A percentile compares a stretch with the other conserved stretches of the same genome.
Evolutionary conservation across 805 yeast genomes (phyloP).

Genomic region (Pichia kluyveri): DNA sequence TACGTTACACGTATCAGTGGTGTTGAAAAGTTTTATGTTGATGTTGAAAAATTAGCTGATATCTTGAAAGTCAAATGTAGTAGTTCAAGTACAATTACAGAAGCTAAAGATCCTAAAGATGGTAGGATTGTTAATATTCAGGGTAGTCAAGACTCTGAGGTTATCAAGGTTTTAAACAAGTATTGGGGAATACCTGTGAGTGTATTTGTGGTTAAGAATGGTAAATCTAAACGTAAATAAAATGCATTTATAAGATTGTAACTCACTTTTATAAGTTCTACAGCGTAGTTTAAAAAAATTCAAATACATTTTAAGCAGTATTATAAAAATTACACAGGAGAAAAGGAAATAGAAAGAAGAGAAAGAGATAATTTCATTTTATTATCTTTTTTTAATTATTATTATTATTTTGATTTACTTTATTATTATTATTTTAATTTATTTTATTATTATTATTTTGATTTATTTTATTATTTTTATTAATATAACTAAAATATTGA

Average conservation of each 20-base stretch:
- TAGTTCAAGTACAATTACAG: conserved; percentile 74
- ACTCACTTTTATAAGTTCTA: too few species aligned
- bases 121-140: conserved; percentile 72
- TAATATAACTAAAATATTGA: too few species aligned
- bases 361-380: too few species aligned
- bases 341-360: too few species aligned
- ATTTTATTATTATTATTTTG: too few species aligned
- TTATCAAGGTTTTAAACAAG: conserved; percentile 46
- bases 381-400: too few species aligned
- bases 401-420: conserved; percentile 7
- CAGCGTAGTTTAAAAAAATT: too few species aligned
- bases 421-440: too few species aligned
- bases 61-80: conserved; percentile 75
- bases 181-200: conserved; percentile 54
- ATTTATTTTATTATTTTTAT: too few species aligned
- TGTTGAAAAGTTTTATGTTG: conserved; percentile 58
- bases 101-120: conserved; percentile 39
- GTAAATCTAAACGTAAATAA: conserved; percentile 20
- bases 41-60: conserved; percentile 55
- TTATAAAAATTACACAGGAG: too few species aligned
- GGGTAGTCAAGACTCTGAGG: conserved; percentile 71
- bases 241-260: too few species aligned
- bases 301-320: too few species aligned
- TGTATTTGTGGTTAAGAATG: conserved; percentile 30
- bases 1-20: conserved; percentile 65